These are phyloP conservation scores for Podospora pseudoanserina DNA, from an alignment of 495 filamentous ascomycete genomes.

Conservation along the genomic window DNA sequence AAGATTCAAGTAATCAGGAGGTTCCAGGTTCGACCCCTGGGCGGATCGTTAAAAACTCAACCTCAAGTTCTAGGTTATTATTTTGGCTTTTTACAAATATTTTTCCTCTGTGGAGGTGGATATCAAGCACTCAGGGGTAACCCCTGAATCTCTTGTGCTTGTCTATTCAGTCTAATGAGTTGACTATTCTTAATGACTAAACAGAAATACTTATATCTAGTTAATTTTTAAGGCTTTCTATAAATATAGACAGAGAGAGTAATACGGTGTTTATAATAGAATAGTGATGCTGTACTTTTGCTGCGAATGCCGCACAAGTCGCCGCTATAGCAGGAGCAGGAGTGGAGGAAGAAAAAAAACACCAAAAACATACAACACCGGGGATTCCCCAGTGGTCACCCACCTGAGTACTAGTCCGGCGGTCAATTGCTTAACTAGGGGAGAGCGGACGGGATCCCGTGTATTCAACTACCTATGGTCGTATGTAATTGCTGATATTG, in stretches of 20 bases:
- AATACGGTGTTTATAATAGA: too few relatives aligned
- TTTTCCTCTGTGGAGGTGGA: not conserved
- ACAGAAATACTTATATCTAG: too few relatives aligned
- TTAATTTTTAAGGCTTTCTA: too few relatives aligned
- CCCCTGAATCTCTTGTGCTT: too few relatives aligned
- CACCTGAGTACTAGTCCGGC: slow-evolving; percentile 2
- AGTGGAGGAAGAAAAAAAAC: not conserved
- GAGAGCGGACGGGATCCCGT: slow-evolving; percentile 52
- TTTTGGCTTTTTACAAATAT: not conserved
- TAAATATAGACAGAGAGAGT: too few relatives aligned
- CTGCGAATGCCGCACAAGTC: too few relatives aligned
- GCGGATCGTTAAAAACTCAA: not conserved
- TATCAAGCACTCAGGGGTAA: not conserved
- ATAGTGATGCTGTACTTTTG: too few relatives aligned
- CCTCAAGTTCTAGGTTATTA: not conserved
- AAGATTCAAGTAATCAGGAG: not conserved
- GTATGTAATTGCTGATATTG: not conserved
- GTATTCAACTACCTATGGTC: not conserved
- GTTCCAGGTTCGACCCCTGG: not conserved
- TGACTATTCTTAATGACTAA: too few relatives aligned
- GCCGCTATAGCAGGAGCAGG: not conserved
- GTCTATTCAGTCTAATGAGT: too few relatives aligned
- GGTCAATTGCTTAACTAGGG: slow-evolving; percentile 36
- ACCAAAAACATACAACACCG: slow-evolving; percentile 1
- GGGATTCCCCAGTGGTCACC: slow-evolving; percentile 5